phyloP scores from a whole-genome alignment of 331 rosid genomes.

The Malus hybrid region DNA sequence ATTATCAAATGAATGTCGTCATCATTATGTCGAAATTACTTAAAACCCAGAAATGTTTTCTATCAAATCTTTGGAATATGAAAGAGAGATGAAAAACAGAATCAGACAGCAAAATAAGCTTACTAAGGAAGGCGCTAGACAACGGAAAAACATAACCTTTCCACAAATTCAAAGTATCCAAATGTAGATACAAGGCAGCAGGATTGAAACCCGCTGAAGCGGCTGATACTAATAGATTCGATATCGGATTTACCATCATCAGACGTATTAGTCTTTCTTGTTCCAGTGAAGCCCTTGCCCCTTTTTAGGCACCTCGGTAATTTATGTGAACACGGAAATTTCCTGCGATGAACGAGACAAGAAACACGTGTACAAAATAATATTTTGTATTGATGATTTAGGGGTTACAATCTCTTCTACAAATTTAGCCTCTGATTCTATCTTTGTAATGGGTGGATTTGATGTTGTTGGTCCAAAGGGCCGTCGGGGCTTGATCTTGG shows the following conservation, averaged over 20 bases:
- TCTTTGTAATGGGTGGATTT: too few relatives aligned
- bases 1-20: background rate
- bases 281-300: conserved; percentile 20
- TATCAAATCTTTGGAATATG: conserved; percentile 7
- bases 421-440: too few relatives aligned
- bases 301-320: conserved; percentile 22
- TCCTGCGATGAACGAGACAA: too few relatives aligned
- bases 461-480: too few relatives aligned
- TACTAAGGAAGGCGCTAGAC: background rate
- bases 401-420: too few relatives aligned
- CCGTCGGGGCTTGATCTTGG: too few relatives aligned
- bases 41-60: background rate
- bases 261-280: conserved; percentile 15
- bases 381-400: too few relatives aligned
- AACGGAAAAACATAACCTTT: background rate
- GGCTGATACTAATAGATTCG: conserved; percentile 6
- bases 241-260: conserved; percentile 19
- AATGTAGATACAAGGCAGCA: conserved; percentile 10
- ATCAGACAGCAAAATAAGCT: background rate
- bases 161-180: background rate
- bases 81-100: background rate
- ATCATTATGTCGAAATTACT: background rate
- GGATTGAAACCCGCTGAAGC: conserved; percentile 9
- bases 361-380: too few relatives aligned
- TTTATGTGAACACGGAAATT: too few relatives aligned